Evolutionary conservation across 441 rosid species (phyloP).

Genomic region (Gossypium schwendimanii): DNA sequence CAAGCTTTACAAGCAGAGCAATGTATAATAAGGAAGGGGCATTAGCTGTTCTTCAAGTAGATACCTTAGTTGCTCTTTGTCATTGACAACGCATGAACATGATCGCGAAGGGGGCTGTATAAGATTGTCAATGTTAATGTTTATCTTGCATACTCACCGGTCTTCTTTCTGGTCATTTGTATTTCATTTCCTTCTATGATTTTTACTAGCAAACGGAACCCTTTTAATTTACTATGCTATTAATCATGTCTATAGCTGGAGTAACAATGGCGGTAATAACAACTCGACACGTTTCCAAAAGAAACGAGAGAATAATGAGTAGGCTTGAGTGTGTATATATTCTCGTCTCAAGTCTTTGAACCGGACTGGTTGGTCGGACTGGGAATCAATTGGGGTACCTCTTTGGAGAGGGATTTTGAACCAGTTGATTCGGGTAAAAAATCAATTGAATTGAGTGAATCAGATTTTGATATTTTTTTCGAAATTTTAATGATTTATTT

Average conservation of each 20-base stretch:
- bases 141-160: neutral
- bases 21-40: constrained; percentile 34
- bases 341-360: neutral
- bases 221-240: neutral
- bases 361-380: too few relatives aligned
- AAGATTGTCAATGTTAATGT: constrained; percentile 3
- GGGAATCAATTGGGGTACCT: too few relatives aligned
- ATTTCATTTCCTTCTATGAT: neutral
- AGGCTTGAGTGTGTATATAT: neutral
- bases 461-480: too few relatives aligned
- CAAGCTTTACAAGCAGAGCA: constrained; percentile 91
- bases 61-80: neutral
- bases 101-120: constrained; percentile 12
- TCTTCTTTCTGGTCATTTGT: neutral
- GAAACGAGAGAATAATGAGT: neutral
- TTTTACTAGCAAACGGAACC: neutral
- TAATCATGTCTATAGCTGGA: neutral
- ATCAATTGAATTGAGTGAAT: too few relatives aligned
- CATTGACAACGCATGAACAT: neutral
- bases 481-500: too few relatives aligned
- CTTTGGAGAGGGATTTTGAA: too few relatives aligned
- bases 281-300: neutral
- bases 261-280: neutral
- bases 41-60: neutral
- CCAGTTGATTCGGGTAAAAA: too few relatives aligned